Evolutionary conservation across 2,329 filamentous ascomycete species (phyloP), one percentile per base, ranked within the genome.

Genomic region (Diaporthe capsici): DNA sequence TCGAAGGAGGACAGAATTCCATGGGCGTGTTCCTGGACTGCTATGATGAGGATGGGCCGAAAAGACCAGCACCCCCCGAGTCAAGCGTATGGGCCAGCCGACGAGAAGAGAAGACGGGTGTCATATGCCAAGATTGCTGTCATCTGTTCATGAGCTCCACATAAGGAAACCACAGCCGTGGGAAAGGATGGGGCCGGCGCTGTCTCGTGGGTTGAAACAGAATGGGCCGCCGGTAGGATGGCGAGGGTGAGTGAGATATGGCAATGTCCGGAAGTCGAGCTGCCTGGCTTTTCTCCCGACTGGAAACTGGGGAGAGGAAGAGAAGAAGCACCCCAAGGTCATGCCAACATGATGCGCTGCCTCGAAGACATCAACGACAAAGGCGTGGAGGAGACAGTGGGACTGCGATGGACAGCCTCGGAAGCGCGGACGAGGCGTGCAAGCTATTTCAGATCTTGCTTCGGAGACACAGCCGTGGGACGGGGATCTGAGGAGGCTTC

Each of bases 71-170:
- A 49, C 39, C n/a, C 34, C 65, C 65, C 49, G 65, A 70, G 65
- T 70, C 65, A 70, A 70, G 65, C 47, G n/a, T 25, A 70, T 70
- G 65, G 65, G 34, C 65, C 65, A 15, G 65, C 49, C 65, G 65
- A 55, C 28, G 34, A 53, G 49, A 70, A 70, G 65, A 4, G 34
- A 70, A 70, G 65, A 70, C 34, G n/a, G 65, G 25, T 53, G 49
- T 39, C 49, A 55, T 55, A n/a, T 55, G 49, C 65, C 65, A 70
- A 70, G 65, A 70, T 55, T 55, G 49, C 65, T 70, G 65, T 70
- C 65, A 70, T 70, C 65, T 70, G 65, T 70, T 55, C n/a, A 42
- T 31, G 34, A 55, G 49, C 49, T 55, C 65, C 65, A 70, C 65
- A 42, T 22, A 12, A 31, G 65, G 49, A 55, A 70, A 42, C 65